Evolutionary conservation across 345 rosid genomes (phyloP).

Genomic region (Salix suchowensis): DNA sequence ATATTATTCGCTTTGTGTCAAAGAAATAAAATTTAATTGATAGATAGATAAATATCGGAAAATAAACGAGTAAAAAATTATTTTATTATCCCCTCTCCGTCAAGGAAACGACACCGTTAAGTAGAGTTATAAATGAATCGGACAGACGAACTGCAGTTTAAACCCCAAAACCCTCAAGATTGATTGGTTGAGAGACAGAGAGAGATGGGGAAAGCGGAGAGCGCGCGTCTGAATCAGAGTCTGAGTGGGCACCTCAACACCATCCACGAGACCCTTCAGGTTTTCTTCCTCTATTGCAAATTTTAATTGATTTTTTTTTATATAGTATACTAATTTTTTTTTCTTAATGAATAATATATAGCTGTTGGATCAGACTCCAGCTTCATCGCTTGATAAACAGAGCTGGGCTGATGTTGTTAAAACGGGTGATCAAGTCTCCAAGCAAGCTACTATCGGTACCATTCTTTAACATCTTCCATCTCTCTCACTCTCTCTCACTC

Average conservation of each 20-base stretch:
- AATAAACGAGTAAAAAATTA: too few relatives aligned
- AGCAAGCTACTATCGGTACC: slow-evolving; percentile 81
- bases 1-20: too few relatives aligned
- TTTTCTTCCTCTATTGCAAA: neutral
- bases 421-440: slow-evolving; percentile 75
- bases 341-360: slow-evolving; percentile 4
- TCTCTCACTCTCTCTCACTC: neutral
- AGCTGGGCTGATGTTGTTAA: slow-evolving; percentile 69
- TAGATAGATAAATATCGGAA: too few relatives aligned
- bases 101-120: neutral
- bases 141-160: neutral
- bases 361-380: slow-evolving; percentile 52
- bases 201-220: slow-evolving; percentile 56
- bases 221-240: slow-evolving; percentile 43
- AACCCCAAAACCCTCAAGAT: neutral
- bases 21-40: too few relatives aligned
- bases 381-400: slow-evolving; percentile 45
- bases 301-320: neutral
- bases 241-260: slow-evolving; percentile 53
- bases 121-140: neutral
- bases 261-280: slow-evolving; percentile 81
- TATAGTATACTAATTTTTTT: neutral
- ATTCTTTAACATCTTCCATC: neutral
- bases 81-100: neutral
- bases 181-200: neutral